Base-by-base conservation (phyloP, 495 filamentous ascomycete genomes). In the Annulohypoxylon stygium region DNA sequence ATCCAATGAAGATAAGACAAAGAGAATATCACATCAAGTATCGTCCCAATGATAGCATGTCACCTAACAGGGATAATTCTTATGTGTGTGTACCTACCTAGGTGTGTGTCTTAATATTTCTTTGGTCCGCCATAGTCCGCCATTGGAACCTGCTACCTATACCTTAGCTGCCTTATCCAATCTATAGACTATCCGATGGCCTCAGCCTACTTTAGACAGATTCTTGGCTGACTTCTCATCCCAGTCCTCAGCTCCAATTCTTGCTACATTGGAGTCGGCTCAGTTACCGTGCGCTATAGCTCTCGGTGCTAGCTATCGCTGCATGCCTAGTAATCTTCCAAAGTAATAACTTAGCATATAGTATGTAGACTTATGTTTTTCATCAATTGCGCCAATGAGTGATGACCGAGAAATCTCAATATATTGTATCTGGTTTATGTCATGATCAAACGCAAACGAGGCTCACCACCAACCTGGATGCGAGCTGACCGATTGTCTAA, bases 401-500 rank as follows among this genome's bases (percentile, higher is more conserved):
- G 7, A 43, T 30, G 39, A 6, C 20, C 36, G 36, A 6, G 6
- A 45, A 41, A 39, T 18, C 34, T 41, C n/a, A 11, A 64, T 14
- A 37, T 16, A 53, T 60, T n/a, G 7, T 41, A 48, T 33, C 61
- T 16, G 36, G 3, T 30, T 25, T 47, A 34, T 65, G 55, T 53
- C 30, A 61, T 64, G 50, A n/a, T 47, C 26, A 51, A 59, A 26
- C 18, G 25, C 36, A 51, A 18, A 60, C 58, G 65, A 75, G 72
- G 72, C 72, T 75, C 30, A 12, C 34, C 47, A 37, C 55, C 60
- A 61, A n/a, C 57, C 54, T 23, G 26, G 26, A 16, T 47, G 51
- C 65, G 65, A 69, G 58, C 71, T 74, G 67, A 70, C 71, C 60
- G 63, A 7, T 20, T 47, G 48, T 58, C 57, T 63, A 54, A 20